phyloP scores from a whole-genome alignment of 2,329 filamentous ascomycete genomes.

The Stylonectria norvegica region DNA sequence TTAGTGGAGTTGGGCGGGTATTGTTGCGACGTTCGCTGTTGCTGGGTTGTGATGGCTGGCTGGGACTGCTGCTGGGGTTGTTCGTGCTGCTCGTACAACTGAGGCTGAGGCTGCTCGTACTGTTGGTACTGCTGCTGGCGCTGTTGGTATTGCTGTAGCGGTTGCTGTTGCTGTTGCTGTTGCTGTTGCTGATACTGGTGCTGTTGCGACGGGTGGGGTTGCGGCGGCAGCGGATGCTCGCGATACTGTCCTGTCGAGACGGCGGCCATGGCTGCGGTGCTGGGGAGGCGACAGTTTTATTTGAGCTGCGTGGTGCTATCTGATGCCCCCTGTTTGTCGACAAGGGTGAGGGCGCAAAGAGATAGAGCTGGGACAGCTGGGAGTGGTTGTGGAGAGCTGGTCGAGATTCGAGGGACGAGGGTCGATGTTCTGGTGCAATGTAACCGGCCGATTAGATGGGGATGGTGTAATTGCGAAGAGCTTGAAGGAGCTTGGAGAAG shows the following conservation, averaged over 20 bases:
- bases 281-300: constrained; percentile 35
- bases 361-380: no score
- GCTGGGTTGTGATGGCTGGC: no score
- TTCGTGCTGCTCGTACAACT: constrained; percentile 23
- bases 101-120: constrained; percentile 20
- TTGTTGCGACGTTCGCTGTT: constrained; percentile 22
- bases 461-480: constrained; percentile 12
- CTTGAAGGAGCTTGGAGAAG: neutral
- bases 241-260: constrained; percentile 31
- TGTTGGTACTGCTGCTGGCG: constrained; percentile 17
- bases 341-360: no score
- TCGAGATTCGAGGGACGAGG: constrained; percentile 16
- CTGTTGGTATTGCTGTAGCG: constrained; percentile 21
- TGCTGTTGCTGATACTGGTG: constrained; percentile 13
- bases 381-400: constrained; percentile 16
- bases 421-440: constrained; percentile 19
- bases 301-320: no score
- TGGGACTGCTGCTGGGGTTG: constrained; percentile 17
- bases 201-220: constrained; percentile 11
- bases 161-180: constrained; percentile 23
- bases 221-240: constrained; percentile 26
- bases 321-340: no score
- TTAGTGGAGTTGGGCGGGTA: constrained; percentile 31
- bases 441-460: constrained; percentile 28
- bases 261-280: constrained; percentile 36